These are phyloP conservation scores for Tardiomyces blankii DNA, from an alignment of 1,139 yeast species.

Conservation along the genomic window DNA sequence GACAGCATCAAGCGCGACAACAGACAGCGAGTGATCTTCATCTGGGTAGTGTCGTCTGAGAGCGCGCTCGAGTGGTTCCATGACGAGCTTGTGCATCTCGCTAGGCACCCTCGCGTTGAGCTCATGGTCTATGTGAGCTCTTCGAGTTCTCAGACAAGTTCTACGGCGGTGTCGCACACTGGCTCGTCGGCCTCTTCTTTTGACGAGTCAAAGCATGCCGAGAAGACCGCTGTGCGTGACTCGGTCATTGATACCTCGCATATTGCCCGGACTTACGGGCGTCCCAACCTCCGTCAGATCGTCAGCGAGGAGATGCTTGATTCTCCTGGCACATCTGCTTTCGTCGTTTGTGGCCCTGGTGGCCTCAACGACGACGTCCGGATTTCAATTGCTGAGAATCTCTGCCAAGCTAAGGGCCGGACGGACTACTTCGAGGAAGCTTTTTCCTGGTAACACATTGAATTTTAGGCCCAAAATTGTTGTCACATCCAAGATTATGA, in stretches of 20 bases:
- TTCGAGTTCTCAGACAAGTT: neutral
- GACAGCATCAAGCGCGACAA: neutral
- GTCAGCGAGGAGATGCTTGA: neutral
- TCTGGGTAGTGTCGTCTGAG: neutral
- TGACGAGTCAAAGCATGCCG: no score
- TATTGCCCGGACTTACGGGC: neutral
- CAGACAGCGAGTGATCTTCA: neutral
- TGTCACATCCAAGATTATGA: no score
- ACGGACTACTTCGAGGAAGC: slow-evolving; percentile 34
- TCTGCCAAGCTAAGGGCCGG: slow-evolving; percentile 16
- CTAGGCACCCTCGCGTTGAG: neutral
- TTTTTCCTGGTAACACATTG: slow-evolving; percentile 13
- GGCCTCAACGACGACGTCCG: slow-evolving; percentile 30
- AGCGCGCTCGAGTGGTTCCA: neutral
- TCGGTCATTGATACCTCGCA: neutral
- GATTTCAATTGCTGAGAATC: slow-evolving; percentile 18
- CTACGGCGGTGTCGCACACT: neutral
- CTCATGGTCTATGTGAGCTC: neutral
- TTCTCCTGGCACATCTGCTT: slow-evolving; percentile 20
- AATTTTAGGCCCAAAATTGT: no score
- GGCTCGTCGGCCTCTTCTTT: no score
- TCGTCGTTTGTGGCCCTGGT: slow-evolving; percentile 34
- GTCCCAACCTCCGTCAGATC: neutral
- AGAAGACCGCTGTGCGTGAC: no score
- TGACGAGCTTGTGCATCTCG: neutral